Evolutionary conservation across 371 early-diverging fungal genomes (phyloP).

Genomic region (Mucor velutinosus): DNA sequence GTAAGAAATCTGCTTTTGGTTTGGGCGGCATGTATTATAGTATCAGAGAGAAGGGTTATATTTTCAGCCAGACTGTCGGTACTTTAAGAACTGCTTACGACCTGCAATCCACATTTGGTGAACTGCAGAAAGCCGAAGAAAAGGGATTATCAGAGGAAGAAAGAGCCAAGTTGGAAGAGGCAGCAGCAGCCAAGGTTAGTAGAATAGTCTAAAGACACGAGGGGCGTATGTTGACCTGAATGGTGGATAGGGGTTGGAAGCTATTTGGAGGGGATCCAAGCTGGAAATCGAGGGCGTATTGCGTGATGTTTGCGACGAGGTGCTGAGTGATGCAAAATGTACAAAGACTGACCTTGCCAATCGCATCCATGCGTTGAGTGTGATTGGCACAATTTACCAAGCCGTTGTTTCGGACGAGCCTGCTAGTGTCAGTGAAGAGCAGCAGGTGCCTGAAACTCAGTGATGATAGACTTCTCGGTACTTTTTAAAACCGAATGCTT

Average conservation of each 20-base stretch:
- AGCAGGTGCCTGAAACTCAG: neutral
- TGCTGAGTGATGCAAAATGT: constrained; percentile 66
- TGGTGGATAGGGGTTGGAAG: constrained; percentile 73
- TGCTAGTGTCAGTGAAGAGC: neutral
- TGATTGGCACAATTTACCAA: constrained; percentile 75
- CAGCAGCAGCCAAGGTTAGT: constrained; percentile 65
- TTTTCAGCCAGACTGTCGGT: constrained; percentile 86
- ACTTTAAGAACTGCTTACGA: constrained; percentile 90
- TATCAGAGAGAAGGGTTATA: constrained; percentile 79
- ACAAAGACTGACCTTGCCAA: constrained; percentile 54
- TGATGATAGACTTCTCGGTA: neutral
- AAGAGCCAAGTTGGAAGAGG: constrained; percentile 68
- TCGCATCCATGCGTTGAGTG: constrained; percentile 72
- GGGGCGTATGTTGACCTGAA: neutral
- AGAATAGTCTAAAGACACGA: neutral
- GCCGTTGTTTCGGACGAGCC: constrained; percentile 34
- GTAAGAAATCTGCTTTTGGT: constrained; percentile 70
- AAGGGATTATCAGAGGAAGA: constrained; percentile 66
- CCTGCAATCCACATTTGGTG: constrained; percentile 83
- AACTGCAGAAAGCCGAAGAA: constrained; percentile 88
- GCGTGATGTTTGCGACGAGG: constrained; percentile 88
- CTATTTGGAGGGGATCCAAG: constrained; percentile 93
- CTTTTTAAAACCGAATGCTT: constrained; percentile 2
- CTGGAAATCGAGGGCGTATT: constrained; percentile 93
- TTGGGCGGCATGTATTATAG: constrained; percentile 70